Conservation (phyloP, 768 basidiomycete genomes). For the Lactifluus piperatus region DNA sequence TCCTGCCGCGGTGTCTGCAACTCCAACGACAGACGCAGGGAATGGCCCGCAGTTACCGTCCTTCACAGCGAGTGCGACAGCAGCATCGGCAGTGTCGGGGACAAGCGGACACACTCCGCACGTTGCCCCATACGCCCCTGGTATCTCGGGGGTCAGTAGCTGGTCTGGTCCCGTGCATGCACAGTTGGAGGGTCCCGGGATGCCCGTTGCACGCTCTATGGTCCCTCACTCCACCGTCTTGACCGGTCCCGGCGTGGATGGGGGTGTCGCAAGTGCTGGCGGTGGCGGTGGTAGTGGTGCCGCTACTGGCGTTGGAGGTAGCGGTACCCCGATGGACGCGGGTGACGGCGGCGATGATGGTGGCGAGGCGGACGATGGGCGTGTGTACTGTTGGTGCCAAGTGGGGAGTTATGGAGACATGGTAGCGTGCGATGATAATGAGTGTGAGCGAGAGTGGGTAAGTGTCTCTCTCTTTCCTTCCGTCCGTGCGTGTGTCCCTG, state of each 20-base stretch:
- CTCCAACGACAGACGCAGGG: constrained; percentile 5
- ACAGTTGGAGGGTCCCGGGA: constrained; percentile 68
- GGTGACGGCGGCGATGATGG: constrained; percentile 43
- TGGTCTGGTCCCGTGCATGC: constrained; percentile 34
- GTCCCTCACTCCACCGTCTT: constrained; percentile 28
- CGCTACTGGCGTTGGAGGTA: constrained; percentile 26
- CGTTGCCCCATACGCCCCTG: background rate
- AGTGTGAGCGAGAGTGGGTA: constrained; percentile 88
- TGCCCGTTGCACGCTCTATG: constrained; percentile 52
- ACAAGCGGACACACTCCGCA: constrained; percentile 2
- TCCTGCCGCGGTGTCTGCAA: constrained; percentile 9
- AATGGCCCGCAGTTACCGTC: background rate
- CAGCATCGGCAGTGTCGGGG: constrained; percentile 10
- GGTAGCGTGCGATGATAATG: constrained; percentile 83
- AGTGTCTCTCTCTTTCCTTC: constrained; percentile 29
- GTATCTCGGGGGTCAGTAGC: constrained; percentile 29
- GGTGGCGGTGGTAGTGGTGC: background rate
- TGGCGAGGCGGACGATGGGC: constrained; percentile 48
- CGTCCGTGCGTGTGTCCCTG: background rate
- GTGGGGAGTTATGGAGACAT: constrained; percentile 85
- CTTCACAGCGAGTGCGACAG: constrained; percentile 15
- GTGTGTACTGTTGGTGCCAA: constrained; percentile 80
- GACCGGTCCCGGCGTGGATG: constrained; percentile 35
- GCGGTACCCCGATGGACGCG: constrained; percentile 43
- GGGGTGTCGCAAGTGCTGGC: background rate